A percentile compares a stretch with the other conserved stretches of the same genome.
Conservation (phyloP, 306 rosid species). For the Bauhinia variegata region DNA sequence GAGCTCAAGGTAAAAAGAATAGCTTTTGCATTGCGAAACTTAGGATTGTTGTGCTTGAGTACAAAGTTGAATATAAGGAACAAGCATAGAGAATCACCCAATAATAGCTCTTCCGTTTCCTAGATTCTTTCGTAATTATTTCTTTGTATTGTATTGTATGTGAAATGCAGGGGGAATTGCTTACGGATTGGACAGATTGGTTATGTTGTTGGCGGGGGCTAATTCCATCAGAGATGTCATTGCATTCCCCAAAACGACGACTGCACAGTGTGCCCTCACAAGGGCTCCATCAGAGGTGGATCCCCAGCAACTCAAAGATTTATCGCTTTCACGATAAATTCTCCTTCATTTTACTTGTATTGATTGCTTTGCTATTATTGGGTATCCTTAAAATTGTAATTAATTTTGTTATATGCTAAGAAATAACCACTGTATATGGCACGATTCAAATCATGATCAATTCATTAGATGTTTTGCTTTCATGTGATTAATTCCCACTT, state of each 20-base stretch:
- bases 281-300: constrained; percentile 85
- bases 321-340: constrained; percentile 50
- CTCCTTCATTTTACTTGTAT: neutral
- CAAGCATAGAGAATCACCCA: neutral
- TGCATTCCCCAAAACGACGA: constrained; percentile 92
- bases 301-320: constrained; percentile 78
- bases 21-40: neutral
- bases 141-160: too few relatives aligned
- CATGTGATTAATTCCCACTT: too few relatives aligned
- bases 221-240: constrained; percentile 94
- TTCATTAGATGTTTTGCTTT: too few relatives aligned
- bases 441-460: too few relatives aligned
- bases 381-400: too few relatives aligned
- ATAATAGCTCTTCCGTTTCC: too few relatives aligned
- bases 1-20: neutral
- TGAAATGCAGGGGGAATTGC: constrained; percentile 83
- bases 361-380: too few relatives aligned
- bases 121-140: neutral
- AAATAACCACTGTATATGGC: too few relatives aligned
- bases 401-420: too few relatives aligned
- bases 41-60: neutral
- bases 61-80: neutral
- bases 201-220: constrained; percentile 84
- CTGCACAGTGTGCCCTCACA: constrained; percentile 95
- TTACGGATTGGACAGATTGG: constrained; percentile 86